Percentiles rank a stretch among this genome's conserved stretches.
phyloP scores from a whole-genome alignment of 2,329 filamentous ascomycete genomes.

The Diaporthe sp. region DNA sequence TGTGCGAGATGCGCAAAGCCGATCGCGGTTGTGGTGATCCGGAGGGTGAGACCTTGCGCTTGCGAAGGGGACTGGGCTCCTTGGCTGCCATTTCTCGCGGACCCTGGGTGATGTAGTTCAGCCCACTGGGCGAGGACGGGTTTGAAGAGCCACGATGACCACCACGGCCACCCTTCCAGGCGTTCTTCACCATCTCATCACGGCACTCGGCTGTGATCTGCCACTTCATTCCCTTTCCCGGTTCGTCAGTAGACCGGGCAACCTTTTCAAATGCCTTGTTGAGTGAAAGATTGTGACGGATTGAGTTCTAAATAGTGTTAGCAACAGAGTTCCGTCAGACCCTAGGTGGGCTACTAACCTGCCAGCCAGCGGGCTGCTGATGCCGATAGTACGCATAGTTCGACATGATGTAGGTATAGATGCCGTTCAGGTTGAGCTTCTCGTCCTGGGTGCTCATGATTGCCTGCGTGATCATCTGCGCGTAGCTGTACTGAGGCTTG shows the following conservation, averaged over 20 bases:
- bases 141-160: constrained; percentile 77
- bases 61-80: constrained; percentile 67
- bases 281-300: constrained; percentile 94
- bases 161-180: constrained; percentile 71
- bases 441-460: constrained; percentile 89
- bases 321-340: neutral
- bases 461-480: constrained; percentile 95
- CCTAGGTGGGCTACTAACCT: constrained; percentile 67
- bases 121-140: constrained; percentile 75
- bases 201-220: constrained; percentile 87
- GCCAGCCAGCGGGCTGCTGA: constrained; percentile 85
- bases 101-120: constrained; percentile 72
- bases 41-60: constrained; percentile 68
- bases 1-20: constrained; percentile 64
- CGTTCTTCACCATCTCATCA: constrained; percentile 88
- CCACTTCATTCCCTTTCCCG: constrained; percentile 99
- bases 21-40: constrained; percentile 69
- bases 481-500: constrained; percentile 97
- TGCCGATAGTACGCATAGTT: constrained; percentile 95
- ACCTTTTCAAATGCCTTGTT: constrained; percentile 97
- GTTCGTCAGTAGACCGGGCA: constrained; percentile 91
- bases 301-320: constrained; percentile 78
- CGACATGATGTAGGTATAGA: constrained; percentile 92
- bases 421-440: constrained; percentile 90
- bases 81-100: constrained; percentile 67